Evolutionary conservation across 148 eudicot species (phyloP).

Genomic region (Rhododendron ferrugineum): DNA sequence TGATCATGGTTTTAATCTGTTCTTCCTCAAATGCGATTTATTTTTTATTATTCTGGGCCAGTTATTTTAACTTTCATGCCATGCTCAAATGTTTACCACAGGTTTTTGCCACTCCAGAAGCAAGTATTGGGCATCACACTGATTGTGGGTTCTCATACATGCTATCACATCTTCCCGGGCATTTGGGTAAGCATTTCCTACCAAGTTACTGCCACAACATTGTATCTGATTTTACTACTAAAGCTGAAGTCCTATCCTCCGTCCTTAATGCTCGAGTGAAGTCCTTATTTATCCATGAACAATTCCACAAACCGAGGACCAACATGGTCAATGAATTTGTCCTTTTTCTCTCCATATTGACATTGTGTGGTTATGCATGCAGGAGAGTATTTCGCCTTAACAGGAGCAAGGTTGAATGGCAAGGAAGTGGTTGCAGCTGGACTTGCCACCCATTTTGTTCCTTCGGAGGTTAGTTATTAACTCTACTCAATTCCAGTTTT

Average conservation of each 20-base stretch:
- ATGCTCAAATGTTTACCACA: constrained; percentile 8
- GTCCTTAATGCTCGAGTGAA: background rate
- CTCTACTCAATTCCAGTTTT: background rate
- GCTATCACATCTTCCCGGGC: constrained; percentile 83
- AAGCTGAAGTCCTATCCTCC: constrained; percentile 1
- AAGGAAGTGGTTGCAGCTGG: constrained; percentile 77
- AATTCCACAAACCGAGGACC: background rate
- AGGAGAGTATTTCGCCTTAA: constrained; percentile 94
- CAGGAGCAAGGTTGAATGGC: constrained; percentile 82
- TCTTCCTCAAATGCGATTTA: background rate
- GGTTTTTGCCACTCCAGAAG: constrained; percentile 96
- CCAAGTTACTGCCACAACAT: too few species aligned
- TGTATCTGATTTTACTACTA: background rate
- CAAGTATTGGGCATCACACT: constrained; percentile 86
- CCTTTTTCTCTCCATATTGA: background rate
- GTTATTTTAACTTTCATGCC: background rate
- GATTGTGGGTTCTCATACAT: constrained; percentile 90
- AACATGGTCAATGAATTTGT: background rate
- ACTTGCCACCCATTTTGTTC: constrained; percentile 91
- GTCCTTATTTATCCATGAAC: background rate
- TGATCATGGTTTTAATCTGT: background rate
- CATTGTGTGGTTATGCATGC: constrained; percentile 15
- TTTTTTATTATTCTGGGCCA: background rate
- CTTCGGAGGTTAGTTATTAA: constrained; percentile 58
- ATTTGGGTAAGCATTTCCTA: constrained; percentile 49